Percentiles rank a stretch among this genome's conserved stretches.
These are phyloP conservation scores for Penicillium pancosmium DNA, from an alignment of 495 filamentous ascomycete genomes.

Conservation along the genomic window DNA sequence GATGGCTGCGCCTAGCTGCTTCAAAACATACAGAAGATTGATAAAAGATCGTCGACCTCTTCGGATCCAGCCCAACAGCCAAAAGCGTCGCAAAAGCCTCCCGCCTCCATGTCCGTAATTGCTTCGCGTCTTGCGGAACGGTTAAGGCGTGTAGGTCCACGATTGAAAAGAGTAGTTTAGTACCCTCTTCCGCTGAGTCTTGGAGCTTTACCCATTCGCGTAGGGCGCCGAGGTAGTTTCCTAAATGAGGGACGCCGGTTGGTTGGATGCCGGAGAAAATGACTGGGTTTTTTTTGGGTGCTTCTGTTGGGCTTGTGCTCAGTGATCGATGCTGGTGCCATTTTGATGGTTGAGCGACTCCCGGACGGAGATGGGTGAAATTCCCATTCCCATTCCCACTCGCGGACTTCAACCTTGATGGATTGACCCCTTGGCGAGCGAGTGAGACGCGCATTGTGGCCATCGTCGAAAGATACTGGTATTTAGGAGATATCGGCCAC, in stretches of 20 bases:
- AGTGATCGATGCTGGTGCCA: constrained; percentile 14
- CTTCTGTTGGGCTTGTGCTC: constrained; percentile 10
- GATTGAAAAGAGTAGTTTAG: constrained; percentile 76
- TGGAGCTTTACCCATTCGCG: constrained; percentile 83
- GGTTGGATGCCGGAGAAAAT: constrained; percentile 98
- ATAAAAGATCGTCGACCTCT: constrained; percentile 77
- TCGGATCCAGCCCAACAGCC: constrained; percentile 80
- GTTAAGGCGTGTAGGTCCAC: constrained; percentile 96
- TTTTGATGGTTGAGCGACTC: constrained; percentile 3
- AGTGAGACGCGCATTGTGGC: constrained; percentile 14
- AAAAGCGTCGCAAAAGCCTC: constrained; percentile 79
- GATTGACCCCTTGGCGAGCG: constrained; percentile 1
- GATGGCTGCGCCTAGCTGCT: no score
- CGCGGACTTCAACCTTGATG: constrained; percentile 8
- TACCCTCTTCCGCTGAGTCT: constrained; percentile 53
- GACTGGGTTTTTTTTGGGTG: constrained; percentile 23
- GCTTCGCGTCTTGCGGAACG: constrained; percentile 59
- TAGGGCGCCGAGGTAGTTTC: constrained; percentile 95
- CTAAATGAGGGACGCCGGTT: constrained; percentile 92
- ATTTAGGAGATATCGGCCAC: not conserved
- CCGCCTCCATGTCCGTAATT: constrained; percentile 63
- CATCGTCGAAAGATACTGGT: not conserved
- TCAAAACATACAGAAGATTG: constrained; percentile 64
- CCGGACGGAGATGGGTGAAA: not conserved
- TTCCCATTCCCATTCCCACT: constrained; percentile 12